Evolutionary conservation across 2,329 filamentous ascomycete species (phyloP), one percentile per base, ranked within the genome.

Genomic region (Fusarium zealandicum): DNA sequence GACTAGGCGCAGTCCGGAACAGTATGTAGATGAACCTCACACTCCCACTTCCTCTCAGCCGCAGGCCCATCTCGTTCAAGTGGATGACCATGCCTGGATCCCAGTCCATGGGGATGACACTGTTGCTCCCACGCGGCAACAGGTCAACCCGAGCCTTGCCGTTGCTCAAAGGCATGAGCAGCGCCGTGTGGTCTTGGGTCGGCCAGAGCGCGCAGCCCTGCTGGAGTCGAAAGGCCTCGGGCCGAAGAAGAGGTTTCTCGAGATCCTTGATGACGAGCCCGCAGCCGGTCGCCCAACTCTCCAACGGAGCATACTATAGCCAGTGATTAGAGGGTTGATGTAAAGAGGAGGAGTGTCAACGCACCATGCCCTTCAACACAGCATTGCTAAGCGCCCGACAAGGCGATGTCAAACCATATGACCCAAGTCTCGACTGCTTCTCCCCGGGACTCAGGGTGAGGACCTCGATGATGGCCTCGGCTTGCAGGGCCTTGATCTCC

Each of bases 21-120:
- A 64, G 28, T 4, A 64, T 57, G 27, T 59, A 64, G 16, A 64
- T 62, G 20, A 64, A 64, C 5, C 61, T 33, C 38, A 64, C 50
- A 20, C 61, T 62, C 12, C 61, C 61, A 11, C 17, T 50, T 6
- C 58, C 61, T 6, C 18, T 43, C 31, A 64, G 35, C 33, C 46
- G 39, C 11, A 64, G 11, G 5, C 61, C 61, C 44, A 62, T 62
- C 31, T 64, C 54, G 41, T 57, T 53, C 25, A 64, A 18, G 14
- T 64, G 58, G 20, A 64, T 38, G 6, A 64, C 32, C 25, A 57
- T 57, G 27, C 36, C 33, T 18, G 61, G 54, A 22, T 62, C 39
- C 61, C 61, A 64, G 13, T 46, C 20, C 13, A 51, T 17, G 13
- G 43, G 8, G 14, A 64, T 20, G 7, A 17, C 18, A 1, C 35